Evolutionary conservation across 139 green algal species (phyloP).

Genomic region (Haematococcus sp.): DNA sequence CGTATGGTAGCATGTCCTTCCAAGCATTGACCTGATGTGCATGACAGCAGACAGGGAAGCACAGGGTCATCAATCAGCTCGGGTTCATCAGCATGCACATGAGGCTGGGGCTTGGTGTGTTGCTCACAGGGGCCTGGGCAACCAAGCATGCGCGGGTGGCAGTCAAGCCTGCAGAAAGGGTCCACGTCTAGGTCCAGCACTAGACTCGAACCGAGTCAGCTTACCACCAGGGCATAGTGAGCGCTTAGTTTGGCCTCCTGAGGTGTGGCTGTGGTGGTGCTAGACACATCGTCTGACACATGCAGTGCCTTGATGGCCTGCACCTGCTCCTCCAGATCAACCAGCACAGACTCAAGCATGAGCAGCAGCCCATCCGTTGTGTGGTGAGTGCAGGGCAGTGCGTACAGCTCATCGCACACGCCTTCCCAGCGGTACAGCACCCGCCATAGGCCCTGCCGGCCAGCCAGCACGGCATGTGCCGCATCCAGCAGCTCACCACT

Average conservation of each 20-base stretch:
- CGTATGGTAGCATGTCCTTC: slow-evolving; percentile 36
- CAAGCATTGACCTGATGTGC: slow-evolving; percentile 20
- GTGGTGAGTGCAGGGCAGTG: slow-evolving; percentile 11
- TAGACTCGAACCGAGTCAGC: too few species aligned
- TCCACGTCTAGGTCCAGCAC: too few species aligned
- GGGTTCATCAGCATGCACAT: background rate
- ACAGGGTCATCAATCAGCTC: background rate
- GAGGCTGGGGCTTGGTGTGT: too few species aligned
- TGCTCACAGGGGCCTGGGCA: too few species aligned
- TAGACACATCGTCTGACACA: slow-evolving; percentile 28
- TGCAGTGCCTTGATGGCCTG: slow-evolving; percentile 13
- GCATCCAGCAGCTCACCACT: slow-evolving; percentile 8
- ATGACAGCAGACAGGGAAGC: background rate
- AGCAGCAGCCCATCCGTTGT: background rate
- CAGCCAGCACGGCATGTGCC: slow-evolving; percentile 13
- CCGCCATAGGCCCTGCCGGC: slow-evolving; percentile 23
- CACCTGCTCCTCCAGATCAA: slow-evolving; percentile 21
- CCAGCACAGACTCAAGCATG: background rate
- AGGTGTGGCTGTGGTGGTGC: slow-evolving; percentile 22
- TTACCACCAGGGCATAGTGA: slow-evolving; percentile 24
- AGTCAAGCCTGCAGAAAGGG: too few species aligned
- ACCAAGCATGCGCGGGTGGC: too few species aligned
- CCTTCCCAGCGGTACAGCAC: slow-evolving; percentile 24
- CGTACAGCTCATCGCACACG: slow-evolving; percentile 29
- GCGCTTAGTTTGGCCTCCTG: slow-evolving; percentile 36